phyloP scores from a whole-genome alignment of 2,329 filamentous ascomycete species.

The Claviceps spartinae region DNA sequence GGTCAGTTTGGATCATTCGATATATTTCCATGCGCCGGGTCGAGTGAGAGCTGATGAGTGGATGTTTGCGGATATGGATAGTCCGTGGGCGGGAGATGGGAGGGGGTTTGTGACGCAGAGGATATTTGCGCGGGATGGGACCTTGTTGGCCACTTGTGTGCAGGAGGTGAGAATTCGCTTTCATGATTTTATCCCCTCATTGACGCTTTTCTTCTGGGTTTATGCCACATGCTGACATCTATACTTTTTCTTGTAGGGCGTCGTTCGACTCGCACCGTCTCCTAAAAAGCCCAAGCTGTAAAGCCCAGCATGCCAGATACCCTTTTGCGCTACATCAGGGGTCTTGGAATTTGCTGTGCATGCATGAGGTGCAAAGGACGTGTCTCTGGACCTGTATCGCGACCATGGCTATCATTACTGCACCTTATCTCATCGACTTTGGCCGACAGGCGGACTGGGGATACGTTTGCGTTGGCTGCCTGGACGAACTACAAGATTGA shows the following conservation, averaged over 20 bases:
- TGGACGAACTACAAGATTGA: no score
- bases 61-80: constrained; percentile 71
- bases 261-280: constrained; percentile 1
- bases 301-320: no score
- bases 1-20: constrained; percentile 65
- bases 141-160: constrained; percentile 62
- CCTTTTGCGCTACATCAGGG: no score
- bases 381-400: no score
- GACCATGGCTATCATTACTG: no score
- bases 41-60: constrained; percentile 53
- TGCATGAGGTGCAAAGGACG: no score
- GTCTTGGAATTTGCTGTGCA: no score
- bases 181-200: background rate
- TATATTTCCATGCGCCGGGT: constrained; percentile 52
- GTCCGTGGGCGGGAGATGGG: constrained; percentile 67
- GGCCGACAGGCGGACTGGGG: no score
- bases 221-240: no score
- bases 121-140: constrained; percentile 59
- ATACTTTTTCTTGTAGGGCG: constrained; percentile 1
- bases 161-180: constrained; percentile 49
- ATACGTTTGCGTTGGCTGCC: no score
- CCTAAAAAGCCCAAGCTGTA: constrained; percentile 2
- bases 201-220: background rate
- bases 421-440: no score
- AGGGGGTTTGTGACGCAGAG: constrained; percentile 63